phyloP scores from a whole-genome alignment of 2,329 filamentous ascomycete genomes.

The Capronia coronata region DNA sequence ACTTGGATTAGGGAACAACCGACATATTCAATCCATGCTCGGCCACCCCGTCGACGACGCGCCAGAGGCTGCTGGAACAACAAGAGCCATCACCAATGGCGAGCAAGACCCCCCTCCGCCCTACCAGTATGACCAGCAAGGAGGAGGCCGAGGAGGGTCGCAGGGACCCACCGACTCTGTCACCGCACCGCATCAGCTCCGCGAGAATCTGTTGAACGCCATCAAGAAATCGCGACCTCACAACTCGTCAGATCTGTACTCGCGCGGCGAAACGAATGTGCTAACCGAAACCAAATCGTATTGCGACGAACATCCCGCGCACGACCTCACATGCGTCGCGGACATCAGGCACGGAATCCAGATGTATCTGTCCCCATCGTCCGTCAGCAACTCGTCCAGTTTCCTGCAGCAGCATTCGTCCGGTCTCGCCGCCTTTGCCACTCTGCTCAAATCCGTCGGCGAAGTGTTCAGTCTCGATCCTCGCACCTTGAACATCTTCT shows the following conservation, averaged over 20 bases:
- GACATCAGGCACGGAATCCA: conserved; percentile 66
- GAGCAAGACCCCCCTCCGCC: conserved; percentile 35
- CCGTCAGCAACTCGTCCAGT: conserved; percentile 40
- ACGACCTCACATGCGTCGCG: conserved; percentile 65
- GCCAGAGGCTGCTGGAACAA: conserved; percentile 1
- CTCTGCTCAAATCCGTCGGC: conserved; percentile 62
- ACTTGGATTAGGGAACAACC: conserved; percentile 53
- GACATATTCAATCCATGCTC: conserved; percentile 33
- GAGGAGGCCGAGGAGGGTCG: conserved; percentile 15
- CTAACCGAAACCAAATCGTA: conserved; percentile 80
- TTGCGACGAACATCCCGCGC: conserved; percentile 69
- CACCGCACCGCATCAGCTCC: conserved; percentile 40
- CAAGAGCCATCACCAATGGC: conserved; percentile 16
- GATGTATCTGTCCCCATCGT: conserved; percentile 59
- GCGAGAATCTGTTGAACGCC: conserved; percentile 59
- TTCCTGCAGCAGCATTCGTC: conserved; percentile 59
- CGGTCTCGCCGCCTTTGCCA: conserved; percentile 63
- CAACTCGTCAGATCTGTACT: conserved; percentile 67
- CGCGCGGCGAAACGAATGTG: conserved; percentile 61
- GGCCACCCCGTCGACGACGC: conserved; percentile 18
- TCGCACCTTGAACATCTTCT: conserved; percentile 74
- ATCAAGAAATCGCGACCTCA: conserved; percentile 72
- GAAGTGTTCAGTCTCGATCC: conserved; percentile 65
- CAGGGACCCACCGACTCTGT: conserved; percentile 29
- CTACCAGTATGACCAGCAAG: conserved; percentile 34